Evolutionary conservation across 2,329 filamentous ascomycete species (phyloP).

Genomic region (Penicillium occitanis): DNA sequence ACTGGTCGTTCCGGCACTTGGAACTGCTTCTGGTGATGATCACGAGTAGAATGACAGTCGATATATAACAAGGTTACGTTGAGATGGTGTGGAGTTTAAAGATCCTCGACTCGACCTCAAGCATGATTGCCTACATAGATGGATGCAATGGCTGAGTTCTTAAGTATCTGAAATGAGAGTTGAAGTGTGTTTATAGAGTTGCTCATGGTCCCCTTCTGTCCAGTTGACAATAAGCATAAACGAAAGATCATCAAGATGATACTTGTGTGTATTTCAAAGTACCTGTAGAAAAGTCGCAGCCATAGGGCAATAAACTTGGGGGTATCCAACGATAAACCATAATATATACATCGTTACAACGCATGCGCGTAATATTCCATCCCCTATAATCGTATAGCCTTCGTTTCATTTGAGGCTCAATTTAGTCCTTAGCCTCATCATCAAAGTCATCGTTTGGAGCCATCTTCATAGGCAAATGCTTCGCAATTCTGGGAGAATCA

Average conservation of each 20-base stretch:
- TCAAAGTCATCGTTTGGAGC: not conserved
- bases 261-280: not conserved
- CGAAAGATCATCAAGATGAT: not conserved
- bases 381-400: not conserved
- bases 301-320: not conserved
- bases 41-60: not conserved
- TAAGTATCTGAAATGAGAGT: not conserved
- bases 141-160: not conserved
- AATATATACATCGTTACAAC: not conserved
- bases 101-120: not conserved
- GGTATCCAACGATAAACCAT: not conserved
- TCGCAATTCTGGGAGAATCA: conserved; percentile 30
- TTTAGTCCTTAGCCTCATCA: not conserved
- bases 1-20: not conserved
- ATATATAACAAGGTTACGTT: not conserved
- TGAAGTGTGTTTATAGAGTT: not conserved
- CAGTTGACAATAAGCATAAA: not conserved
- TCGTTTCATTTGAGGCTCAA: not conserved
- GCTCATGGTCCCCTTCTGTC: not conserved
- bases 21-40: not conserved
- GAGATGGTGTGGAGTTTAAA: not conserved
- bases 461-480: conserved; percentile 14
- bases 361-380: not conserved
- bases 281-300: not conserved
- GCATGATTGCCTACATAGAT: not conserved